These are phyloP conservation scores for Fagus crenata DNA, from an alignment of 306 rosid species.

Conservation along the genomic window DNA sequence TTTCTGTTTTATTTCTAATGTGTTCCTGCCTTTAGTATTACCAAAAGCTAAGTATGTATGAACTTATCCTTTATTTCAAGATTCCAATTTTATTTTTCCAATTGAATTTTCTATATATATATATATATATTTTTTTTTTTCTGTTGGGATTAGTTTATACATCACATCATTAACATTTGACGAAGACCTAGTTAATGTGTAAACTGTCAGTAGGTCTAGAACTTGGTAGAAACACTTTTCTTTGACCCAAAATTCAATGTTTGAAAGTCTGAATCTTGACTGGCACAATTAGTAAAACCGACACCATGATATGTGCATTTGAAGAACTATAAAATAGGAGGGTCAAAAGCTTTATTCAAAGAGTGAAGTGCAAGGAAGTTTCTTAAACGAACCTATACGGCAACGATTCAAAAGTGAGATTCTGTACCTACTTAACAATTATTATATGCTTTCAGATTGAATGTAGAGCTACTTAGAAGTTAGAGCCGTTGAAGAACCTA, in stretches of 20 bases:
- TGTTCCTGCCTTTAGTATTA: neutral
- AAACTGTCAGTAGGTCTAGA: neutral
- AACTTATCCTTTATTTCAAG: slow-evolving; percentile 16
- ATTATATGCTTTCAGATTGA: slow-evolving; percentile 16
- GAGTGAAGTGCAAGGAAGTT: neutral
- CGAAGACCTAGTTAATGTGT: neutral
- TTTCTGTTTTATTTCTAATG: neutral
- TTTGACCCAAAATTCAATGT: slow-evolving; percentile 1
- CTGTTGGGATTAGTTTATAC: too few relatives aligned
- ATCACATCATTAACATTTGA: neutral
- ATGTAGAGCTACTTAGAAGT: neutral
- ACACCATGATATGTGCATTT: neutral
- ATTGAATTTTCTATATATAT: neutral
- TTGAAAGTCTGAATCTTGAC: neutral
- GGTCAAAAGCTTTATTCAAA: neutral
- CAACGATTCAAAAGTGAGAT: slow-evolving; percentile 3
- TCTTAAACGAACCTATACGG: neutral
- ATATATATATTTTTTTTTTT: neutral
- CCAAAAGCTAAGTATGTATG: slow-evolving; percentile 1
- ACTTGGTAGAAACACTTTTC: neutral
- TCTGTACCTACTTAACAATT: neutral
- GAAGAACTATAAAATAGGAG: neutral
- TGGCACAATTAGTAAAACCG: neutral
- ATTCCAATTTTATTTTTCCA: neutral
- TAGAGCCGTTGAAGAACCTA: slow-evolving; percentile 10